These are phyloP conservation scores for Leccinum subrobustum DNA, from an alignment of 1,284 basidiomycete species.

Conservation along the genomic window DNA sequence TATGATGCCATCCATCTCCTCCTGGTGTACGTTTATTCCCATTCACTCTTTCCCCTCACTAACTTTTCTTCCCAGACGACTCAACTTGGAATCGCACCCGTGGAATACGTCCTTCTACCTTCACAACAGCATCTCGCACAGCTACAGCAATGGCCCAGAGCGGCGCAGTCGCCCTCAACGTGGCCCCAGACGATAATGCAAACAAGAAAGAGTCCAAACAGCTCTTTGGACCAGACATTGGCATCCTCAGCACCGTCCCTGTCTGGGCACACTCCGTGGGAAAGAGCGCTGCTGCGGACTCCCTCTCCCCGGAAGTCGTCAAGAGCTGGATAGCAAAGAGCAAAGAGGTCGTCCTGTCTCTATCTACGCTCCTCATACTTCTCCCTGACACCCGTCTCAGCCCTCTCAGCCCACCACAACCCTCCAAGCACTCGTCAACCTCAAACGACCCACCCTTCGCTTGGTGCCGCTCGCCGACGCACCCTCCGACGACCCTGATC, in stretches of 20 bases:
- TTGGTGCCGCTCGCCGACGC: conserved; percentile 62
- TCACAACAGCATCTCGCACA: conserved; percentile 42
- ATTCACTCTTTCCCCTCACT: background rate
- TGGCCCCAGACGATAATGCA: conserved; percentile 28
- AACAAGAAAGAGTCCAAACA: conserved; percentile 43
- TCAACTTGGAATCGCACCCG: conserved; percentile 55
- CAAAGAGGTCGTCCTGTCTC: conserved; percentile 61
- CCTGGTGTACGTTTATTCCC: conserved; percentile 34
- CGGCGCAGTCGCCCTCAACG: conserved; percentile 40
- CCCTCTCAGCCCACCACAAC: conserved; percentile 82
- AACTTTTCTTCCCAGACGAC: conserved; percentile 37
- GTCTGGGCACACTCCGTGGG: conserved; percentile 42
- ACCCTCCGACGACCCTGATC: conserved; percentile 41
- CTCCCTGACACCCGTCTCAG: conserved; percentile 36
- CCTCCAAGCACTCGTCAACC: conserved; percentile 86
- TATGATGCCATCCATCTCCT: conserved; percentile 33
- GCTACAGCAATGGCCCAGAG: conserved; percentile 46
- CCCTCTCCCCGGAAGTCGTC: conserved; percentile 46
- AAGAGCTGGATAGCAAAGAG: conserved; percentile 81
- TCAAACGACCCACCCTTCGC: conserved; percentile 80
- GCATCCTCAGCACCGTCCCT: conserved; percentile 46
- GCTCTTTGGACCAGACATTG: conserved; percentile 67
- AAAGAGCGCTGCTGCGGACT: conserved; percentile 31
- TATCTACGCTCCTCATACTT: background rate
- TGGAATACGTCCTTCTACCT: conserved; percentile 47